Conservation (phyloP, 1,139 yeast genomes). For the Yamadazyma dushanensis region DNA sequence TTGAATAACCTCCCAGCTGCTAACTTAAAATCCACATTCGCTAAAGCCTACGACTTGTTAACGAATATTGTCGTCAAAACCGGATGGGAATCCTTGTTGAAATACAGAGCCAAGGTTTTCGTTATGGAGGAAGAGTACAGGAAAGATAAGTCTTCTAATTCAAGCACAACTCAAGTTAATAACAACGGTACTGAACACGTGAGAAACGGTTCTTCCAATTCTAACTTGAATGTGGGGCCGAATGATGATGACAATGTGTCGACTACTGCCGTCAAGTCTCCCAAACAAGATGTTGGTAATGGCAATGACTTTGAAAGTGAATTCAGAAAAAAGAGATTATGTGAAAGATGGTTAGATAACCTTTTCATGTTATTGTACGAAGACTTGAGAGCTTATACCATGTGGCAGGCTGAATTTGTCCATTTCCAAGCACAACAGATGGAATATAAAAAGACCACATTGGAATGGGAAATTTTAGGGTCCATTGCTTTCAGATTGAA, state of each 20-base stretch:
- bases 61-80: slow-evolving; percentile 68
- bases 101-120: slow-evolving; percentile 78
- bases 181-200: slow-evolving; percentile 7
- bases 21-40: slow-evolving; percentile 74
- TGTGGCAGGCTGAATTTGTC: slow-evolving; percentile 86
- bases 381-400: slow-evolving; percentile 79
- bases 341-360: slow-evolving; percentile 95
- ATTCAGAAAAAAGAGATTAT: slow-evolving; percentile 73
- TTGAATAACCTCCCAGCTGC: slow-evolving; percentile 75
- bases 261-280: slow-evolving; percentile 41
- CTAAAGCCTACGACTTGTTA: slow-evolving; percentile 74
- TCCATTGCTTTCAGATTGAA: slow-evolving; percentile 75
- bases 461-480: slow-evolving; percentile 95
- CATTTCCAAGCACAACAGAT: slow-evolving; percentile 69
- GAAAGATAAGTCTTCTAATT: slow-evolving; percentile 35
- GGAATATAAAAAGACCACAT: slow-evolving; percentile 73
- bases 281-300: slow-evolving; percentile 22
- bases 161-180: slow-evolving; percentile 13
- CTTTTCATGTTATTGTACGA: slow-evolving; percentile 84
- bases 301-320: slow-evolving; percentile 36
- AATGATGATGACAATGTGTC: slow-evolving; percentile 30
- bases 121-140: slow-evolving; percentile 94
- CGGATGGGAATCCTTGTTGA: slow-evolving; percentile 90
- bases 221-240: slow-evolving; percentile 18
- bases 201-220: slow-evolving; percentile 11